Base-by-base conservation (phyloP, 768 basidiomycete genomes). In the Serendipita sp. region DNA sequence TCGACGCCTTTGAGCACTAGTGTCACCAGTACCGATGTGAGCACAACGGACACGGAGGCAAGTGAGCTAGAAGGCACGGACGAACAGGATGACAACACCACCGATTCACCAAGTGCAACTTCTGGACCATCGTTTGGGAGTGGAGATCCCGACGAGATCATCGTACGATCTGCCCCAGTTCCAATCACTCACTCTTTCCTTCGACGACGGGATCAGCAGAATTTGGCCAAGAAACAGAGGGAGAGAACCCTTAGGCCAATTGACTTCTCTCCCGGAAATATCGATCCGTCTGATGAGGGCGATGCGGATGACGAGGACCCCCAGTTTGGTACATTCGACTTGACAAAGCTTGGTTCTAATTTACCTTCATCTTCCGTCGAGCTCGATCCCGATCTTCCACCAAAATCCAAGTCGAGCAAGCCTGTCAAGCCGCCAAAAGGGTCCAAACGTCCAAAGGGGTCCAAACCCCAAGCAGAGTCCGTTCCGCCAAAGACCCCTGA, bases 11-110 rank as follows among this genome's bases (percentile, higher is more conserved):
- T 34, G n/a, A 29, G 27, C 33, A n/a, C 33, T n/a, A 33, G 29
- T 34, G 27, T 34, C 27, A 31, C 36, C 16, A 60, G 55, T 29
- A 60, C 55, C 36, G 36, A 37, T 29, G 55, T 60, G 29, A 37
- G 11, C 36, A 36, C 73, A 77, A 64, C 72, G 70, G 70, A 46
- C 70, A 72, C 67, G 70, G 66, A 63, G 73, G 73, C 75, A 69
- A 70, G 43, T 10, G 50, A 60, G 53, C 50, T 46, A 11, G 66
- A 67, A 6, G 66, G 34, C 2, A 65, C 62, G 5, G 65, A 63
- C n/a, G 60, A 66, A 1, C 18, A 3, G 10, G 55, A 60, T 29
- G 33, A 8, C 29, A 31, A 60, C 36, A n/a, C 11, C 16, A 37
- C 55, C 27, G 55, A 60, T 60, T 60, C 55, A 29, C 55, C 55